Evolutionary conservation across 805 yeast genomes (phyloP), one percentile per base, ranked within the genome.

Genomic region (Wickerhamiella shivajii): DNA sequence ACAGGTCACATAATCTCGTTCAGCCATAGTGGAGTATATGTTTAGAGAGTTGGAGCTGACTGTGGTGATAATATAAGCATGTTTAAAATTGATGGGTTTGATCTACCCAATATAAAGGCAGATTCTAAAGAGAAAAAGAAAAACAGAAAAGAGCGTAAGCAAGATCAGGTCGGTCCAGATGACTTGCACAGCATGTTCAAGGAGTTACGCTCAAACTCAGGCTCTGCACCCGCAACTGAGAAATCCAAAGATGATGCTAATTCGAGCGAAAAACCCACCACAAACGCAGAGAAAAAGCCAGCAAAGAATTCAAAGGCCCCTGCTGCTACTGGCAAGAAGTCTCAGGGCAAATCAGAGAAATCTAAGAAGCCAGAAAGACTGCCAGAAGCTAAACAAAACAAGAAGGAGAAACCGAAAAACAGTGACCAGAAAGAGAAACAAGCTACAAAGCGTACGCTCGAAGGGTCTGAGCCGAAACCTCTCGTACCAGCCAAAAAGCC

Each of bases 1-100:
- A 58, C 96, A 85, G 3, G 95, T 84, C 24, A 84, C 69, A 27
- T 87, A 87, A 44, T 57, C 57, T 31, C 55, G 33, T n/a, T n/a
- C n/a, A 7, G 53, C 42, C 54, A 53, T 48, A 37, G 33, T 42
- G 8, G 15, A n/a, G n/a, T n/a, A n/a, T 7, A 27, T 44, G 40
- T 27, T 42, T 29, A 32, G 29, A 10, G 43, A 42, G 37, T 26
- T 44, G 31, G 36, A 28, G 3, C 15, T 27, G 11, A 13, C 35
- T 15, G 35, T 4, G 5, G 14, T 11, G 12, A 8, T 6, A 7
- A 10, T 11, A 12, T 6, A 15, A n/a, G 6, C 11, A 37, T 37
- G 40, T 37, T 37, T 22, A 37, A 37, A 29, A 16, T 37, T 10
- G n/a, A 29, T 2, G 40, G 40, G n/a, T 32, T 33, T 17, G 31